Evolutionary conservation across 2,329 filamentous ascomycete genomes (phyloP).

Genomic region (Fusarium clavum): DNA sequence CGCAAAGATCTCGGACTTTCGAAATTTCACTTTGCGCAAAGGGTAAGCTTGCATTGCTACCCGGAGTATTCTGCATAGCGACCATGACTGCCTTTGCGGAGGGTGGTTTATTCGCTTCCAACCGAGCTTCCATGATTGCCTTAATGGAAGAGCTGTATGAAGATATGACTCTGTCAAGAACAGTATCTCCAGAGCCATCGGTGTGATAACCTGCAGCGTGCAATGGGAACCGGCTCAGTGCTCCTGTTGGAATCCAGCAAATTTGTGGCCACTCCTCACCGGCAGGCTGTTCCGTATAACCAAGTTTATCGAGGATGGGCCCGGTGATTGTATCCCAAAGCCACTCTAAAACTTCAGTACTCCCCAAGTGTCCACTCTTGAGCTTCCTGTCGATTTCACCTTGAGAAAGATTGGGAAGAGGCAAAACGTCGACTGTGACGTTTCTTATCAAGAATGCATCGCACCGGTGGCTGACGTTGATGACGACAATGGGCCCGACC

Average conservation of each 20-base stretch:
- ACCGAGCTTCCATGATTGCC: background rate
- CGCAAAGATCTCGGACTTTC: background rate
- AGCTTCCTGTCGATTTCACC: background rate
- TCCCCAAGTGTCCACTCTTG: background rate
- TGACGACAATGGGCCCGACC: background rate
- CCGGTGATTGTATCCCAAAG: background rate
- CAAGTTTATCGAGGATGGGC: fast-evolving
- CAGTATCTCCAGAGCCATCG: fast-evolving
- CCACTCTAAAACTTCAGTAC: fast-evolving
- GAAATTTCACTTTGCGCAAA: background rate
- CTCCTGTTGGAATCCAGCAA: background rate
- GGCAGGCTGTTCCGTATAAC: fast-evolving
- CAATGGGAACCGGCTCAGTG: background rate
- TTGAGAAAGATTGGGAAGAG: fast-evolving
- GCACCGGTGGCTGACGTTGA: background rate
- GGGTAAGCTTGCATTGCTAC: fast-evolving
- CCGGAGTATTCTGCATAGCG: background rate
- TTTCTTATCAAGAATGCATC: background rate
- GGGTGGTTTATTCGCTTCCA: fast-evolving
- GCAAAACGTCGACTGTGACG: background rate
- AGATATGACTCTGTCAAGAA: background rate
- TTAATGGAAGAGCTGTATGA: background rate
- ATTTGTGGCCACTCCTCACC: background rate
- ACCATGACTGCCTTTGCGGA: background rate
- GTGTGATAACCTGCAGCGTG: background rate